Evolutionary conservation across 1,284 basidiomycete species (phyloP).

Genomic region (Caloboletus firmus): DNA sequence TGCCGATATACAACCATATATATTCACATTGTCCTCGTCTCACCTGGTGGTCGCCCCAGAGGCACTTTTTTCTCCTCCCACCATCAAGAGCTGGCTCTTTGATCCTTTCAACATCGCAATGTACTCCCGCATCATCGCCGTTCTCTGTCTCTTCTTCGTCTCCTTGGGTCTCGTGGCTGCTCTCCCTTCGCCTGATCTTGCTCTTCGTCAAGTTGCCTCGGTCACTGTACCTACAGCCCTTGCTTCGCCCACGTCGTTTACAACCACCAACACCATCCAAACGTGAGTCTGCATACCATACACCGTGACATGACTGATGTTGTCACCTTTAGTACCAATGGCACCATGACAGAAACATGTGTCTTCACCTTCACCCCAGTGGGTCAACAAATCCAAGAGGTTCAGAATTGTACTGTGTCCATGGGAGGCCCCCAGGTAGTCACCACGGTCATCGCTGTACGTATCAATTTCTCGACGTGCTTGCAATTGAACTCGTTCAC

Average conservation of each 20-base stretch:
- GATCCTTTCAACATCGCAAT: conserved; percentile 13
- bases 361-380: conserved; percentile 60
- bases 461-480: background rate
- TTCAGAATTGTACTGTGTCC: conserved; percentile 54
- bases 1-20: conserved; percentile 16
- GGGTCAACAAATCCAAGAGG: conserved; percentile 57
- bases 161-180: conserved; percentile 24
- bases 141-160: conserved; percentile 20
- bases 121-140: conserved; percentile 16
- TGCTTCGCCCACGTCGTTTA: conserved; percentile 30
- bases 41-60: background rate
- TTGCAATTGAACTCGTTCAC: background rate
- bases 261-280: conserved; percentile 28
- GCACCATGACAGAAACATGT: conserved; percentile 62
- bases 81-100: conserved; percentile 36
- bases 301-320: background rate
- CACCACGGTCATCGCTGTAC: conserved; percentile 7
- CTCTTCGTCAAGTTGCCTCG: conserved; percentile 27
- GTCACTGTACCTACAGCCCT: conserved; percentile 21
- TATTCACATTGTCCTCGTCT: background rate
- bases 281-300: conserved; percentile 22
- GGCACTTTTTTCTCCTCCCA: conserved; percentile 1
- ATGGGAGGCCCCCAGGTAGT: conserved; percentile 23
- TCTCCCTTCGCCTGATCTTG: conserved; percentile 18
- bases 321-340: conserved; percentile 37